These are phyloP conservation scores for Dendrobium chrysotoxum DNA, from an alignment of 106 monocot genomes.

Conservation along the genomic window DNA sequence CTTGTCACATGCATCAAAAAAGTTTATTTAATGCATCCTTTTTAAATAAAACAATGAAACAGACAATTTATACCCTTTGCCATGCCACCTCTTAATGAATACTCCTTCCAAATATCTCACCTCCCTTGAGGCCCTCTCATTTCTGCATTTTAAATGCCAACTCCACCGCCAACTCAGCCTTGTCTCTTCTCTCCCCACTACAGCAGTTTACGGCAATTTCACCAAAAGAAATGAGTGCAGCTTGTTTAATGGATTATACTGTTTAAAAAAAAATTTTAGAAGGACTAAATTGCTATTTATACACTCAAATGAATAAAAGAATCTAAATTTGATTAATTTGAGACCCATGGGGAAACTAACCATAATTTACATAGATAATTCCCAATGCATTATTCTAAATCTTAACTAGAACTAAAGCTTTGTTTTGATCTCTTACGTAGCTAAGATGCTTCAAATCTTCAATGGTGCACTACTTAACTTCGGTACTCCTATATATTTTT, in stretches of 20 bases:
- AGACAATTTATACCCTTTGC: not conserved
- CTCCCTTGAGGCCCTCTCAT: not conserved
- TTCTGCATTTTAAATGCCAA: not conserved
- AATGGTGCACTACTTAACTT: not conserved
- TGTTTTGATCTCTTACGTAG: not conserved
- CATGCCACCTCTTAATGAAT: not conserved
- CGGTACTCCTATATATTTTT: not conserved
- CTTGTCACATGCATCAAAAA: not conserved
- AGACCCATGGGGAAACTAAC: too few relatives aligned
- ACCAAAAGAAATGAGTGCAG: not conserved
- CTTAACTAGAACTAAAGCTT: not conserved
- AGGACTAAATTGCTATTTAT: not conserved
- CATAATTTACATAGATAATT: too few relatives aligned
- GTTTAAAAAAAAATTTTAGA: not conserved
- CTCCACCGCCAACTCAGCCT: not conserved
- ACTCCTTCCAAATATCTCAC: not conserved
- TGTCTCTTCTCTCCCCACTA: not conserved
- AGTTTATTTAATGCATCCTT: too few relatives aligned
- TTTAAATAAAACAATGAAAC: too few relatives aligned
- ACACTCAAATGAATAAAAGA: not conserved
- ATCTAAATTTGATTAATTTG: not conserved
- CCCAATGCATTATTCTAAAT: not conserved
- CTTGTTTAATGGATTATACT: not conserved
- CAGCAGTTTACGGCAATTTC: not conserved
- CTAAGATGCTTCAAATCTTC: not conserved